Evolutionary conservation across 176 grass and related monocot species (phyloP), one percentile per base, ranked within the genome.

Genomic region (Puccinellia tenuiflora): DNA sequence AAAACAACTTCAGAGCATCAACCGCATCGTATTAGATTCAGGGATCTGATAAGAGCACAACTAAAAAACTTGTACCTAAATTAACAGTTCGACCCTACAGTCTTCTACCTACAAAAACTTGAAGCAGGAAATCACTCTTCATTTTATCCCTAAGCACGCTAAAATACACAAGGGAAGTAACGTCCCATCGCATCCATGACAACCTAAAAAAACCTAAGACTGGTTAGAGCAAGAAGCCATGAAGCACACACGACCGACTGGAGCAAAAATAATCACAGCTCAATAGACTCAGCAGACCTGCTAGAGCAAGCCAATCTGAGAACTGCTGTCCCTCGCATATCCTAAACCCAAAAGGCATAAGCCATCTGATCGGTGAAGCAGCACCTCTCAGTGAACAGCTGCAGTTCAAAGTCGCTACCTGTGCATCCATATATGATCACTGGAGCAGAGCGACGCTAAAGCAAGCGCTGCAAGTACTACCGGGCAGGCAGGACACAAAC

Each of bases 371-470:
- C 11, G 0, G 29, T 61, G n/a, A 76, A 63, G 52, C 37, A 35
- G 31, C 78, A 21, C 31, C 38, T 3, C 5, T 77, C 17, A 85
- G 53, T 50, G 66, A 79, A 52, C 16, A 25, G 11, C 20, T 38
- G 59, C 75, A 40, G 73, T 21, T 28, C 3, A 34, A 24, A 43
- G 16, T 37, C 67, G 65, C 40, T 45, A 18, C 20, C 26, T 67
- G 4, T 64, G 75, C 15, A 34, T 15, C 61, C 24, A 24, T n/a
- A n/a, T n/a, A n/a, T 20, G 33, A 51, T 43, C 64, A 65, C 43
- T 66, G 3, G 46, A 86, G 25, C 54, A 65, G 20, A 54, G 73
- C 53, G 38, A 45, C 21, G 21, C 20, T 54, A 86, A 82, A 78
- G 56, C 26, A 77, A 83, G 38, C 31, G 63, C 7, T 9, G 5